Evolutionary conservation across 192 early-diverging fungal species (phyloP).

Genomic region (Tieghemiomyces parasiticus): DNA sequence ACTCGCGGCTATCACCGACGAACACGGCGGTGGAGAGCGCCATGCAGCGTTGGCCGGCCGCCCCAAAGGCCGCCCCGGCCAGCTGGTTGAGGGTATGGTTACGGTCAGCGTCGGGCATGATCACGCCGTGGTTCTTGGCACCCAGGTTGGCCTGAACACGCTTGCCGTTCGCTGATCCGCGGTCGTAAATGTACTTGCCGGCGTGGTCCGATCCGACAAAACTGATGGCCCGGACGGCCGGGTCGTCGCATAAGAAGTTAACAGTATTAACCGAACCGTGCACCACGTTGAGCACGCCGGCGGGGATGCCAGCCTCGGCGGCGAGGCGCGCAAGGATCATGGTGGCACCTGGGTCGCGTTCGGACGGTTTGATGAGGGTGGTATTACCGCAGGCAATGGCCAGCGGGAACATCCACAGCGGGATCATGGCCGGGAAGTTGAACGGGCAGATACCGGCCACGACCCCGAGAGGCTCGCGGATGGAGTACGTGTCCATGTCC

Average conservation of each 20-base stretch:
- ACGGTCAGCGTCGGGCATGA: constrained; percentile 89
- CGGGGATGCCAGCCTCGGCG: constrained; percentile 75
- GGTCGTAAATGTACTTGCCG: constrained; percentile 77
- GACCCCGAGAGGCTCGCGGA: constrained; percentile 85
- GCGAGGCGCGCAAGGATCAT: constrained; percentile 83
- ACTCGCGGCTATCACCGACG: constrained; percentile 69
- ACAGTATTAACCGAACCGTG: constrained; percentile 80
- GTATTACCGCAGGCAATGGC: constrained; percentile 90
- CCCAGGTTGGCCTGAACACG: constrained; percentile 94
- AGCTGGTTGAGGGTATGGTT: constrained; percentile 88
- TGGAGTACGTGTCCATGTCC: constrained; percentile 94
- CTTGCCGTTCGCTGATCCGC: constrained; percentile 80
- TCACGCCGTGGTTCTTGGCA: constrained; percentile 95
- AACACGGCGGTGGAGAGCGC: constrained; percentile 84
- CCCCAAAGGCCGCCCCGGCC: constrained; percentile 88
- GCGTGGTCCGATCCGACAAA: constrained; percentile 87
- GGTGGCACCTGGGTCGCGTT: constrained; percentile 83
- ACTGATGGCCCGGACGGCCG: constrained; percentile 77
- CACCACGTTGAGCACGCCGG: constrained; percentile 83
- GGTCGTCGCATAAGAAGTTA: constrained; percentile 77
- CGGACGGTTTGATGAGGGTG: constrained; percentile 81
- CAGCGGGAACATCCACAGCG: constrained; percentile 92
- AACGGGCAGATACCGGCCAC: constrained; percentile 89
- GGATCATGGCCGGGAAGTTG: constrained; percentile 96
- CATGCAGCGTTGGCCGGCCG: constrained; percentile 98